phyloP scores from a whole-genome alignment of 345 rosid genomes.

The Euphorbia pulcherrima region DNA sequence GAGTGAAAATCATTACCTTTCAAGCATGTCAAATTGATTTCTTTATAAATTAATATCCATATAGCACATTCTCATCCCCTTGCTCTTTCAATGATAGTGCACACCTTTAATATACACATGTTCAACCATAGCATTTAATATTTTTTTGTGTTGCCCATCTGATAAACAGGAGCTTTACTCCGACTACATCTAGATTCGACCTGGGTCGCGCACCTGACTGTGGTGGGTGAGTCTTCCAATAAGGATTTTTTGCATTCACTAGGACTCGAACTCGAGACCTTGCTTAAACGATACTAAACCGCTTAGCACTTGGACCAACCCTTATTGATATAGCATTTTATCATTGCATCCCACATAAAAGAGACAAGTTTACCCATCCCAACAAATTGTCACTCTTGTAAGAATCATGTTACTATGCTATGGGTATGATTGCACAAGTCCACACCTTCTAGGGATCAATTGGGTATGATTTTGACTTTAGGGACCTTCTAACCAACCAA shows the following conservation, averaged over 20 bases:
- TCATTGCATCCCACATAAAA: constrained; percentile 1
- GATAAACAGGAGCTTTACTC: no score
- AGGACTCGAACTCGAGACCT: no score
- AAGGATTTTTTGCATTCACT: no score
- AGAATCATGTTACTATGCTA: constrained; percentile 5
- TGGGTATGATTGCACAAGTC: constrained; percentile 6
- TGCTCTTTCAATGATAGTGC: constrained; percentile 5
- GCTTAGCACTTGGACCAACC: no score
- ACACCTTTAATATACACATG: neutral
- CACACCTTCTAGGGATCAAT: constrained; percentile 5
- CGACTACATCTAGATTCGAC: no score
- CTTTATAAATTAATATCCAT: neutral
- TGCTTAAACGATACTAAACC: no score
- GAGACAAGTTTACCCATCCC: constrained; percentile 13
- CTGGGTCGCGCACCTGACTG: no score
- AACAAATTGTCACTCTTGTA: neutral
- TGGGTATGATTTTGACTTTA: neutral
- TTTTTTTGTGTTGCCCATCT: no score
- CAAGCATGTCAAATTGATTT: neutral
- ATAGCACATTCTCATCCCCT: neutral
- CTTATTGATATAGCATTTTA: neutral
- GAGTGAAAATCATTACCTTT: neutral
- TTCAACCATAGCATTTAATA: constrained; percentile 3
- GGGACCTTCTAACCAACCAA: neutral
- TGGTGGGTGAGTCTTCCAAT: no score